Base-by-base conservation (phyloP, 257 asterid genomes). In the Mentha longifolia region DNA sequence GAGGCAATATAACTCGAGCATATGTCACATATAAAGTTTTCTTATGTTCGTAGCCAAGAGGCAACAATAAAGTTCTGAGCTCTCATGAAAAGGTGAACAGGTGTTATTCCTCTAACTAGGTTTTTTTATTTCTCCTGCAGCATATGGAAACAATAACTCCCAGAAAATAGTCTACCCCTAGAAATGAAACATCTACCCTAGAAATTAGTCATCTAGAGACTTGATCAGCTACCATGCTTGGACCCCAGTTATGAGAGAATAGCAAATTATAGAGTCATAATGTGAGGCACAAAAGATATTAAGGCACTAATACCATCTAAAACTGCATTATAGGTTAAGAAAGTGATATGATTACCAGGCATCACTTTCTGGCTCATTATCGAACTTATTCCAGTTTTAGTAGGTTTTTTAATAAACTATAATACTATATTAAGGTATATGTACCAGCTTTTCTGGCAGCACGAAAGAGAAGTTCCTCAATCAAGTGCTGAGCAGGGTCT, bases 361-460 rank as follows among this genome's bases (percentile, higher is more conserved):
- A 61, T 43, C 35, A 68, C 6, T 7, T 60, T 17, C 30, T 14
- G 63, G 54, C 57, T 28, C 57, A 61, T 35, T 31, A 39, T 46
- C 12, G 46, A 77, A 41, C 37, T 45, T 9, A 55, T 30, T 59
- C 35, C 46, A 63, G 56, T 57, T 62, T 65, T 61, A 70, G 74
- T 7, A 55, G 28, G n/a, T 60, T 28, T 19, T 19, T 45, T 12
- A 57, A 70, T 33, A 49, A 49, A 11, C 46, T 41, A 28, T 51
- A 50, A 19, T 55, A 68, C 33, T 47, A 14, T 28, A 37, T 55
- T 17, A 42, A 76, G 46, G 73, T 35, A 7, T 35, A 46, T 3
- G 42, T 81, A 93, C 98, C 98, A 77, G 98, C 97, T 87, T 93
- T 93, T 85, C 85, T 90, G 71, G 98, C 98, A 59, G 98, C 97